Evolutionary conservation across 2,329 filamentous ascomycete genomes (phyloP).

Genomic region (Ophiostoma novo-ulmi): DNA sequence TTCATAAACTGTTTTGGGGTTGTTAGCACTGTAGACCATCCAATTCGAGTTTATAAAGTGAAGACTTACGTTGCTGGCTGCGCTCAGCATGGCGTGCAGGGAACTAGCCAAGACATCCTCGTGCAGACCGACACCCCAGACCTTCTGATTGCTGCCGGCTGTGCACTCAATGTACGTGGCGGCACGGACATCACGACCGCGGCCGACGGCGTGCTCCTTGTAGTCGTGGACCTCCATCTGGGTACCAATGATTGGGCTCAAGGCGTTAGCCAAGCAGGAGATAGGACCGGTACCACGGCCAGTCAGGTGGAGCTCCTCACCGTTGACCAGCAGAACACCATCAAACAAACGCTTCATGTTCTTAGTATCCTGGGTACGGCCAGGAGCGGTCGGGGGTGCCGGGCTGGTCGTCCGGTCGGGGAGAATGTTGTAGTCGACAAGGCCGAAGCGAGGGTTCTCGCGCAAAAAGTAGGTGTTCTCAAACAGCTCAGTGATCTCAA

Average conservation of each 20-base stretch:
- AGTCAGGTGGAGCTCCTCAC: constrained; percentile 68
- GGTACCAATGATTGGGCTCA: constrained; percentile 66
- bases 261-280: constrained; percentile 77
- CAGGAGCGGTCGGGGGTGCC: constrained; percentile 54
- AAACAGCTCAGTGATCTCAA: constrained; percentile 84
- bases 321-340: constrained; percentile 78
- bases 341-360: constrained; percentile 78
- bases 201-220: constrained; percentile 90
- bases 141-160: constrained; percentile 59
- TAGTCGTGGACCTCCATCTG: constrained; percentile 90
- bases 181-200: constrained; percentile 79
- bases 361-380: constrained; percentile 70
- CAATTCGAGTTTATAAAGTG: background rate
- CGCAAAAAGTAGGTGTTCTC: constrained; percentile 81
- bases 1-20: constrained; percentile 60
- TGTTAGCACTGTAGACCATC: background rate
- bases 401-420: constrained; percentile 76
- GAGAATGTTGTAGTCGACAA: constrained; percentile 88
- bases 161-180: constrained; percentile 92
- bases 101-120: constrained; percentile 88
- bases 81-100: constrained; percentile 77
- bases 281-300: constrained; percentile 88
- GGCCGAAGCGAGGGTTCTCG: constrained; percentile 74
- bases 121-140: constrained; percentile 90
- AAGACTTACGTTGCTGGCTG: constrained; percentile 72